Evolutionary conservation across 495 filamentous ascomycete genomes (phyloP).

Genomic region (Xylaria telfairii): DNA sequence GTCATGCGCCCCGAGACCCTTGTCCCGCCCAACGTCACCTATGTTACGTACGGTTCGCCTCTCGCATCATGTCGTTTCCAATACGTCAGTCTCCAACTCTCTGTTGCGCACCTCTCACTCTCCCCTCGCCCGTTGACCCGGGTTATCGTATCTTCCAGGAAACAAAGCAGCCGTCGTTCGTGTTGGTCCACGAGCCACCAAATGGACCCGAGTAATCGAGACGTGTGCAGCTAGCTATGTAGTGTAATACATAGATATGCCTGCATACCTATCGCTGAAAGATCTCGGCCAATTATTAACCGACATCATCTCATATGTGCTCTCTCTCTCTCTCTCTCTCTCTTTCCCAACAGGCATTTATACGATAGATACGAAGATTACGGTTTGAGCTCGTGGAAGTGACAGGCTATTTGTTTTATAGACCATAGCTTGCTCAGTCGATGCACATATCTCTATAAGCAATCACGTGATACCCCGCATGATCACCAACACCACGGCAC

Average conservation of each 20-base stretch:
- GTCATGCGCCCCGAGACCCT: conserved; percentile 12
- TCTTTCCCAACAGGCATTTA: not conserved
- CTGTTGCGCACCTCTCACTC: not conserved
- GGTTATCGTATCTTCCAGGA: not conserved
- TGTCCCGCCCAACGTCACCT: conserved; percentile 2
- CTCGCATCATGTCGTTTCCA: conserved; percentile 16
- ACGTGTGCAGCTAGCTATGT: not conserved
- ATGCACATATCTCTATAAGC: not conserved
- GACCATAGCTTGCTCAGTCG: not conserved
- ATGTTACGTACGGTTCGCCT: conserved; percentile 1
- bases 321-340: not conserved
- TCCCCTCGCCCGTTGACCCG: not conserved
- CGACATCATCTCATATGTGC: not conserved
- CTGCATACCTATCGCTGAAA: not conserved
- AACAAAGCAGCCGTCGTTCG: not conserved
- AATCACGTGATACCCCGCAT: not conserved
- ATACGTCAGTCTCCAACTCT: conserved; percentile 9
- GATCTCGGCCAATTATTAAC: not conserved
- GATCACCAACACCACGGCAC: not conserved
- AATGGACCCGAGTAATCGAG: not conserved
- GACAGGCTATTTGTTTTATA: not conserved
- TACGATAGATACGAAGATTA: not conserved
- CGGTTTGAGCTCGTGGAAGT: not conserved
- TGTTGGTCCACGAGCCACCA: not conserved
- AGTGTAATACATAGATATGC: not conserved